Evolutionary conservation across 1,284 basidiomycete genomes (phyloP), one percentile per base, ranked within the genome.

Genomic region (Papiliotrema flavescens): DNA sequence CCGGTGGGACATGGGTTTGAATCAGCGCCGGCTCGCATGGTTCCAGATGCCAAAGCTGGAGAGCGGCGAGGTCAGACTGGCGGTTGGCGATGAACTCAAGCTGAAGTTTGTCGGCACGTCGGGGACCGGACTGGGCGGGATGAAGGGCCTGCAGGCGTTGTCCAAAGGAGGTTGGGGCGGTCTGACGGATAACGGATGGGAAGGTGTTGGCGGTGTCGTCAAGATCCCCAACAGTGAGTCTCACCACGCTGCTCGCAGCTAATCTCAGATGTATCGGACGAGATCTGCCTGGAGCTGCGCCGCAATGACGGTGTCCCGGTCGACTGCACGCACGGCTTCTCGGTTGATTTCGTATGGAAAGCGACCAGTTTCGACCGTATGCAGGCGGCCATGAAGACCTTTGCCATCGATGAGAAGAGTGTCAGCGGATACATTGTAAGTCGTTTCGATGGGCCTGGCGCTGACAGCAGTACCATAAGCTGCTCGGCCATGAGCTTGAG

Each of bases 381-480:
- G 96, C 96, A 98, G 74, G 81, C 90, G 47, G 96, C 96, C 1
- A 97, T 99, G 93, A 97, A 96, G 81, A 97, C 93, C 1, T 98
- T 99, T 74, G 95, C 96, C 11, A 88, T 98, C 23, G 95, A 98
- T 67, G 95, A 99, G 78, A 96, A 97, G 81, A 96, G 92, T 75
- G 95, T 98, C 64, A 95, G 91, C 70, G 95, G 92, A 4, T 98
- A 97, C 69, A 98, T 98, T 56, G 90, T 93, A 75, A 76, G 87
- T 79, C 11, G 6, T 26, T 40, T 15, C 15, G 20, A 2, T 9
- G n/a, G 2, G 3, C 3, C 24, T 20, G n/a, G n/a, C 6, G 41
- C 47, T 57, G 20, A 62, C 32, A 42, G 0, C 61, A 93, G 90
- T 98, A 98, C 73, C 95, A 98, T 78, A 98, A 97, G 79, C 84